Evolutionary conservation across 2,329 filamentous ascomycete species (phyloP), one percentile per base, ranked within the genome.

Genomic region (Aureobasidium sp.): DNA sequence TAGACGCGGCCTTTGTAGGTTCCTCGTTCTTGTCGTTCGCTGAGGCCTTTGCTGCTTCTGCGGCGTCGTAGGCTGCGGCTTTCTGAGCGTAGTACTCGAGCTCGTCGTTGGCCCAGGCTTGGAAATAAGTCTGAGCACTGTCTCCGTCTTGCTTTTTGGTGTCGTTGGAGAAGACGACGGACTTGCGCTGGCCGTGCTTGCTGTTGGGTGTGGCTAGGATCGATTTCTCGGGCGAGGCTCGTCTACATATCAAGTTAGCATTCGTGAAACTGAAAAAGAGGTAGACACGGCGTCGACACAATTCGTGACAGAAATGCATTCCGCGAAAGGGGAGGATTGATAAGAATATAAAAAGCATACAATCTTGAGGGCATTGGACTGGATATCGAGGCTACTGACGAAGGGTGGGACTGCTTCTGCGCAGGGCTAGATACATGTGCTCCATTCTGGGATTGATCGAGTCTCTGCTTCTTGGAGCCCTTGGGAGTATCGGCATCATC

Each of bases 121-220:
- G 78, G 72, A 81, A 82, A 41, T 82, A 72, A 52, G 78, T 75
- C 63, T 80, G 78, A 53, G 78, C 78, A 61, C 78, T 83, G 64
- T 80, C 78, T 22, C 81, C 83, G 70, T 87, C 84, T 49, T 79
- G 73, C 7, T 72, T 74, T 69, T 88, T 87, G 3, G 84, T 85
- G 56, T 86, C 85, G 8, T 82, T 77, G 1, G 85, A 82, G 70
- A 89, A 88, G 1, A 84, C 82, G 9, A 89, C 86, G 4, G 82
- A 84, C 70, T 87, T 87, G 65, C 76, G 76, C 42, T 70, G 70
- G 9, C 62, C 61, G 14, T 53, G 69, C 69, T 59, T 63, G 65
- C 39, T 36, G 31, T 68, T 59, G 36, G 36, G 48, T 41, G 49
- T 56, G 7, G 48, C 31, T 62, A 55, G 51, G 37, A 56, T 55